Base-by-base conservation (phyloP, 495 filamentous ascomycete species). In the Penicillium manginii region DNA sequence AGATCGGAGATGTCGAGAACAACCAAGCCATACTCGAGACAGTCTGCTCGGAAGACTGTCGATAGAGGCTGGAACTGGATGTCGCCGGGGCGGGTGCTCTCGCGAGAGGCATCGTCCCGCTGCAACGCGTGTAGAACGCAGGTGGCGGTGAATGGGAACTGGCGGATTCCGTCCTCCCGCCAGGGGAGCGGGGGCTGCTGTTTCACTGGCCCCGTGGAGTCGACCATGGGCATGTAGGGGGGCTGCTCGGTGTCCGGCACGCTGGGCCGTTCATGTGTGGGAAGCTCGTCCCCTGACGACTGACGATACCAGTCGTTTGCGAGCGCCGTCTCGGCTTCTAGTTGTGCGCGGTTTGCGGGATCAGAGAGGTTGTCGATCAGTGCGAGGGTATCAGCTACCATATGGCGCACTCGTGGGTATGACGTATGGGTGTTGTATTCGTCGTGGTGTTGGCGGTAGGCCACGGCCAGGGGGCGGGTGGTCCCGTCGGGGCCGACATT, bases 51-150 rank as follows among this genome's bases (percentile, higher is more conserved):
- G 23, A 23, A 64, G 32, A 60, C 23, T 19, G 61, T 64, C 12
- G 57, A 57, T 54, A 64, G 53, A 15, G 61, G 61, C 57, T 60
- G 57, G 29, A 63, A 23, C 61, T 63, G 56, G 37, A 63, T 23
- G 52, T 63, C 56, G 29, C 61, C 47, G 21, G 57, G 43, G 40
- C 61, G 57, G n/a, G 49, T 42, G 33, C 48, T 10, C 26, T 53
- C 52, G 21, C 19, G 4, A 23, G 23, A 23, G 23, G 23, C 23
- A 23, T 23, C 23, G 23, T 23, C 23, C 23, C 23, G 23, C 23
- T 23, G 23, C 23, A 23, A 23, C 23, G 10, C 53, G 17, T 59
- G 48, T 45, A 64, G 57, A 60, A 64, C n/a, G 33, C 61, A 64
- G 12, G 61, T 57, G 23, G 61, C 40, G 22, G 23, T 59, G 35